Base-by-base conservation (phyloP, 2,329 filamentous ascomycete genomes). In the Aspergillus hiratsukae region DNA sequence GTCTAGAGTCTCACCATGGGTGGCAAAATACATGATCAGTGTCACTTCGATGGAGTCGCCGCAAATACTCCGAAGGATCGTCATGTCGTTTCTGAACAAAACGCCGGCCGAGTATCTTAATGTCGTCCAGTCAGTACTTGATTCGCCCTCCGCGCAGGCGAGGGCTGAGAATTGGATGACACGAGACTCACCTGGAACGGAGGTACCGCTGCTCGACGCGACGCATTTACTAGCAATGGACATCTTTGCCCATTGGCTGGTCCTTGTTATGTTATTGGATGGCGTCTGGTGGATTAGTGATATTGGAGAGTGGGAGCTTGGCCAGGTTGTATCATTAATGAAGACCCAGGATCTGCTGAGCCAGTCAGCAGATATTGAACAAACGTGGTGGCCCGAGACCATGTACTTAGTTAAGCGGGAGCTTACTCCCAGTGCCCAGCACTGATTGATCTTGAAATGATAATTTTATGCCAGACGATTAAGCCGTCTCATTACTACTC, bases 81-180 rank as follows among this genome's bases (percentile, higher is more conserved):
- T 78, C 45, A 75, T 74, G 63, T 69, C 74, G 2, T 77, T 77
- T n/a, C 40, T 78, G 3, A 76, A 78, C 59, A 70, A 71, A 23
- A 71, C 69, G 0, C 72, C 75, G 0, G 55, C 59, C 0, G 58
- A 66, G 0, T 78, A 65, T 31, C 58, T 79, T 0, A 64, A 52
- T 1, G 56, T 77, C 1, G 65, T 78, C 1, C 72, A 75, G 46
- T 65, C 66, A 3, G 68, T 68, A 4, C 58, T 76, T 0, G 61
- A 64, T 21, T 51, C 53, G 1, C 43, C 60, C 17, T 46, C 49
- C 21, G 45, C 17, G 19, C 27, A 54, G 7, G 28, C 40, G 25
- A 48, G 56, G 19, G 46, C 41, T 27, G 49, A 52, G 25, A 23
- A 49, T 19, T 43, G 23, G 40, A 56, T 56, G 28, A 27, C 31